Evolutionary conservation across 1,284 basidiomycete genomes (phyloP), one percentile per base, ranked within the genome.

Genomic region (Irpex sp.): DNA sequence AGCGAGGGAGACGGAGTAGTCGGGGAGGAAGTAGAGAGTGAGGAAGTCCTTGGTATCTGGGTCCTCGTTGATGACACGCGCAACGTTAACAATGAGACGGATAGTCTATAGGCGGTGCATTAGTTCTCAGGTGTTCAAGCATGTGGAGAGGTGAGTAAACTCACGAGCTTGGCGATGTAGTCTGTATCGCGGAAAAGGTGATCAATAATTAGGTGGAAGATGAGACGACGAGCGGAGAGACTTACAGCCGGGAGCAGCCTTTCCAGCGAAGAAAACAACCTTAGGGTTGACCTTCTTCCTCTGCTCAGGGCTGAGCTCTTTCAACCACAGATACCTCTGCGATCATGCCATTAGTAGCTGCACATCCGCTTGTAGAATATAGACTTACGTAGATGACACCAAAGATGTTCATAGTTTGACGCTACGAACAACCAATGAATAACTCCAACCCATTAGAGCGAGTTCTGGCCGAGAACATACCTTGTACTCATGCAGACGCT

Each of bases 181-280:
- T 92, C 86, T 90, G 60, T 44, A 11, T 44, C 15, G 15, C 15
- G 21, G 19, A 31, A 21, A 31, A 54, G 9, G 58, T 40, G 21
- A 38, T 65, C n/a, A 67, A 61, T 59, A 60, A 58, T 48, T 5
- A 52, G 54, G 2, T 62, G 19, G 5, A 31, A 5, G 11, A 60
- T 15, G 21, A 19, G 36, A 51, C 15, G 8, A 9, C 15, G 40
- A 26, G 26, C 26, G 26, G 4, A 17, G 19, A 17, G 13, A 79
- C 88, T 71, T 72, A 91, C 89, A 93, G 63, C 84, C 91, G 54
- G 91, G 91, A 0, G 92, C 91, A 64, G 91, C 91, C 75, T 94
- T 94, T 67, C 94, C 95, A 26, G 92, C 94, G 68, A 97, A 97
- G 81, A 97, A 92, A 9, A 93, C 87, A 15, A 93, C 92, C 61